phyloP scores from a whole-genome alignment of 345 rosid genomes.

The Punica granatum region DNA sequence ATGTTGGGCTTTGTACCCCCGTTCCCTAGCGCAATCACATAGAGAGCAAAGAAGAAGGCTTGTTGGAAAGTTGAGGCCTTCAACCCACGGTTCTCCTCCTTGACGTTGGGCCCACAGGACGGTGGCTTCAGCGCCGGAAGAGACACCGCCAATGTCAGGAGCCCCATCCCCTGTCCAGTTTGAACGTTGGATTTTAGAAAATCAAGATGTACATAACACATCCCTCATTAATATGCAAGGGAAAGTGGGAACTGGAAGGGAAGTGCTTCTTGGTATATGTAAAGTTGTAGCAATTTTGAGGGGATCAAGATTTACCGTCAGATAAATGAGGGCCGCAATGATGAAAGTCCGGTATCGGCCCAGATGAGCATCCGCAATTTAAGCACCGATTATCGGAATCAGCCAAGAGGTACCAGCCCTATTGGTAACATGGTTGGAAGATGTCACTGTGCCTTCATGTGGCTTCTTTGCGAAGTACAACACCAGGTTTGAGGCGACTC shows the following conservation, averaged over 20 bases:
- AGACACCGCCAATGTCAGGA: conserved; percentile 42
- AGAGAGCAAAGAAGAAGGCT: conserved; percentile 38
- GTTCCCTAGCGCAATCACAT: conserved; percentile 33
- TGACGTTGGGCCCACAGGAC: conserved; percentile 25
- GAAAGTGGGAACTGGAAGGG: no score
- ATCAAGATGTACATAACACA: no score
- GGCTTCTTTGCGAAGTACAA: conserved; percentile 34
- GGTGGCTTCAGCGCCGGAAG: conserved; percentile 38
- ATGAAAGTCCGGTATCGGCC: conserved; percentile 54
- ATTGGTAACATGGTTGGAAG: conserved; percentile 53
- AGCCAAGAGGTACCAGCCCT: conserved; percentile 56
- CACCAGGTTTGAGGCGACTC: conserved; percentile 53
- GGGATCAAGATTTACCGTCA: conserved; percentile 15
- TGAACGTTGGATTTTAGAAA: not conserved
- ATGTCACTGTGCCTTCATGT: conserved; percentile 53
- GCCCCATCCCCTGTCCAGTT: conserved; percentile 41
- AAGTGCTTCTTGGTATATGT: no score
- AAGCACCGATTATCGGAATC: conserved; percentile 54
- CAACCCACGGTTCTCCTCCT: conserved; percentile 17
- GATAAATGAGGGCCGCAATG: conserved; percentile 31
- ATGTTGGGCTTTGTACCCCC: conserved; percentile 66
- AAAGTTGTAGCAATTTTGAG: not conserved
- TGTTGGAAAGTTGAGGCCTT: conserved; percentile 24
- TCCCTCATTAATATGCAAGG: no score
- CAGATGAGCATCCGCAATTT: conserved; percentile 54